Evolutionary conservation across 2,329 filamentous ascomycete species (phyloP).

Genomic region (Monascus ruber): DNA sequence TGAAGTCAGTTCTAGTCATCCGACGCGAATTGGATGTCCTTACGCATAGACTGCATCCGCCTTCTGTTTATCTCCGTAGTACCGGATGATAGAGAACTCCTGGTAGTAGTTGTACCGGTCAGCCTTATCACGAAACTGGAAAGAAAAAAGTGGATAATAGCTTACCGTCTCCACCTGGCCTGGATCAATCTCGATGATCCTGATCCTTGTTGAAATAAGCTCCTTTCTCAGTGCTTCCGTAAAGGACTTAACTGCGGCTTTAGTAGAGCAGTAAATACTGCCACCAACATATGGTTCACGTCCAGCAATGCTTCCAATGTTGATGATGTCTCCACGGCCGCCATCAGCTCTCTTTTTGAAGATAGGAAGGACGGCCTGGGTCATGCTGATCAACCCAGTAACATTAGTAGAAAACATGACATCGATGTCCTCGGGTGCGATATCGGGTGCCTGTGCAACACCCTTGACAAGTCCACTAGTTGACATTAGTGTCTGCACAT

Average conservation of each 20-base stretch:
- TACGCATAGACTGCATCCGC: constrained; percentile 82
- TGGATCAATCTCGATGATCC: constrained; percentile 80
- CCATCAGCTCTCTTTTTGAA: constrained; percentile 60
- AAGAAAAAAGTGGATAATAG: not conserved
- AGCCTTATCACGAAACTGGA: not conserved
- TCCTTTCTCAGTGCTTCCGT: constrained; percentile 74
- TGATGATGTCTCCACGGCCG: constrained; percentile 86
- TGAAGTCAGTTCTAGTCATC: constrained; percentile 1
- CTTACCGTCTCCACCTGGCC: constrained; percentile 80
- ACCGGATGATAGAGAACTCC: constrained; percentile 83
- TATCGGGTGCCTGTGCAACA: constrained; percentile 73
- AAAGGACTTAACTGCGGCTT: constrained; percentile 77
- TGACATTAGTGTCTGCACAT: constrained; percentile 4
- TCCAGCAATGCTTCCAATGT: constrained; percentile 85
- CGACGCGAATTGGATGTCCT: constrained; percentile 18
- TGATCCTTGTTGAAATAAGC: constrained; percentile 65
- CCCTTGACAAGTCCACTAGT: constrained; percentile 75
- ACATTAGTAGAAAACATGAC: constrained; percentile 91
- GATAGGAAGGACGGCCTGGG: constrained; percentile 74
- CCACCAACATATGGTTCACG: constrained; percentile 76
- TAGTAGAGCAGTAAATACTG: constrained; percentile 86
- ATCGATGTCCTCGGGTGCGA: constrained; percentile 69
- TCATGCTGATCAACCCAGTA: constrained; percentile 90
- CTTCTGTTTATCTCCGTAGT: constrained; percentile 78
- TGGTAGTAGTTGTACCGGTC: constrained; percentile 16